These are phyloP conservation scores for Zymoseptoria passerinii DNA, from an alignment of 2,329 filamentous ascomycete genomes.

Conservation along the genomic window DNA sequence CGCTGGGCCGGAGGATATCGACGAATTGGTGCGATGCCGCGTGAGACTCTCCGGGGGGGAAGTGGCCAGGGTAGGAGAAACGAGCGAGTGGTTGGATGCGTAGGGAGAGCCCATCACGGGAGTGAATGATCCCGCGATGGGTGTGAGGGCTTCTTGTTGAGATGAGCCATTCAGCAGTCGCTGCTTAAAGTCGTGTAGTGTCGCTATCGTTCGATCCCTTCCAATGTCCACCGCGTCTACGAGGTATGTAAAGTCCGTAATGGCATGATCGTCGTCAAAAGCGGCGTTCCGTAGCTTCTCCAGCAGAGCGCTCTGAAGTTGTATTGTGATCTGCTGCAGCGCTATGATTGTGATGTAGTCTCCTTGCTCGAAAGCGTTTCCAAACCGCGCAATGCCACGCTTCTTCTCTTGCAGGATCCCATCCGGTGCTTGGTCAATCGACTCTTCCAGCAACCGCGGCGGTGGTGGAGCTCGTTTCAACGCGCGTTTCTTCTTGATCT, in stretches of 20 bases:
- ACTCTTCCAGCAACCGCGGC: slow-evolving; percentile 25
- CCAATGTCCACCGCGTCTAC: slow-evolving; percentile 26
- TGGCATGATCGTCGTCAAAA: slow-evolving; percentile 22
- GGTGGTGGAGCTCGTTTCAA: slow-evolving; percentile 25
- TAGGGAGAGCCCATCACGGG: background rate
- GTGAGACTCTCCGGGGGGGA: background rate
- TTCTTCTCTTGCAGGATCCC: slow-evolving; percentile 29
- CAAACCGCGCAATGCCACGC: slow-evolving; percentile 24
- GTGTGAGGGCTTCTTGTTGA: background rate
- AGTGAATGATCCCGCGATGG: background rate
- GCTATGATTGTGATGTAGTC: slow-evolving; percentile 26
- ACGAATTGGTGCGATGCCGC: background rate
- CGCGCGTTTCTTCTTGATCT: slow-evolving; percentile 27
- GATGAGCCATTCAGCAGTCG: slow-evolving; percentile 13
- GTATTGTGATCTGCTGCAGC: slow-evolving; percentile 26
- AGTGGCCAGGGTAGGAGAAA: background rate
- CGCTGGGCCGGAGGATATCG: background rate
- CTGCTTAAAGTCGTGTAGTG: slow-evolving; percentile 25
- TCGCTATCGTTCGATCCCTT: slow-evolving; percentile 24
- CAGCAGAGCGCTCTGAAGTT: slow-evolving; percentile 25
- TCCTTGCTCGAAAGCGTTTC: slow-evolving; percentile 25
- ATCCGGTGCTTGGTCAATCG: slow-evolving; percentile 24
- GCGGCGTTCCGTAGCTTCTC: slow-evolving; percentile 25
- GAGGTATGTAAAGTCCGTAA: slow-evolving; percentile 23
- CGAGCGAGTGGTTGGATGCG: background rate